Evolutionary conservation across 805 yeast species (phyloP), one percentile per base, ranked within the genome.

Genomic region (Candida berthetii): DNA sequence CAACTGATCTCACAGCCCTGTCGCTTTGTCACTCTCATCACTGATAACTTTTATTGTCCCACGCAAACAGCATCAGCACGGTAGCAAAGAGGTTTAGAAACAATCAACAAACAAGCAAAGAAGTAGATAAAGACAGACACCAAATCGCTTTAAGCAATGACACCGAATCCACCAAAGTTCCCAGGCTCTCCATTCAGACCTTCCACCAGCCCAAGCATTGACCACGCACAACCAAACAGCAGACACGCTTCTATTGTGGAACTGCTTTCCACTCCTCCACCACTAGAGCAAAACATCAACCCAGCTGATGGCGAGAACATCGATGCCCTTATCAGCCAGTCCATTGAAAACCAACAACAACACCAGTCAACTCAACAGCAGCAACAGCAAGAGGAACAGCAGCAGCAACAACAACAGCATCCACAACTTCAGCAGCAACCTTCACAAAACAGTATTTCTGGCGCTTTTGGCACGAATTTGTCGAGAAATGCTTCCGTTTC

Each of bases 221-320:
- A 63, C 1, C 43, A 48, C 10, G 18, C 14, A 7, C 47, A 44
- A 25, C 56, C 62, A 11, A 53, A 51, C n/a, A 56, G 68, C 14
- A 65, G 80, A 48, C 79, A 82, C 48, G 74, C 86, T 0, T 82
- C 89, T 7, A 82, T 84, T 38, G 91, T 81, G 34, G 91, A 84
- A 57, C 64, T 84, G 65, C 64, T 84, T 29, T 78, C 85, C 14
- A 78, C 89, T 4, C 93, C 93, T 0, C 93, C 91, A 3, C 84
- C 82, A 2, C 58, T 82, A 42, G 77, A 52, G 11, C 29, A 27
- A 27, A 27, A 27, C 29, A 13, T 27, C n/a, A 27, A 27, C n/a
- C 29, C 29, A 27, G 4, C 4, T 13, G 29, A 27, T 27, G 29
- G 29, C n/a, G 29, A 27, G 8, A 11, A 9, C 8, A 10, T 27